phyloP scores from a whole-genome alignment of 192 early-diverging fungal species.

The Gaertneriomyces sp. region DNA sequence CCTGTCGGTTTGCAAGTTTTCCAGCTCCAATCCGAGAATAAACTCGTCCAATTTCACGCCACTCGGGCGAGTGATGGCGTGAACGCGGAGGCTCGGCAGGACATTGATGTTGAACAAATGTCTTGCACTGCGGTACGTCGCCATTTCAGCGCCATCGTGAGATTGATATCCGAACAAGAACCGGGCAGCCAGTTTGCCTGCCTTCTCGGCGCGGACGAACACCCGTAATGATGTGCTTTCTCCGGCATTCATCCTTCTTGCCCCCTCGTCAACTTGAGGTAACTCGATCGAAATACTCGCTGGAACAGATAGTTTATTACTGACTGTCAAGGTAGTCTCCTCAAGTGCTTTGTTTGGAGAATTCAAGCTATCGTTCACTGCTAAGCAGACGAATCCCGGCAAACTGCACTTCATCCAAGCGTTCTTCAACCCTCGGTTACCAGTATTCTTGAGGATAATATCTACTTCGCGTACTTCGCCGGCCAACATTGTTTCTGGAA shows the following conservation, averaged over 20 bases:
- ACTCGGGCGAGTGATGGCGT: constrained; percentile 88
- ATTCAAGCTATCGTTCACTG: constrained; percentile 43
- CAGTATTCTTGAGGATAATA: constrained; percentile 81
- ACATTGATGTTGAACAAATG: constrained; percentile 63
- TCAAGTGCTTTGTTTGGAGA: no score
- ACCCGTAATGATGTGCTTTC: constrained; percentile 69
- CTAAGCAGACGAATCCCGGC: constrained; percentile 71
- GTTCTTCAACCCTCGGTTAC: constrained; percentile 65
- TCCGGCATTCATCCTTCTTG: constrained; percentile 40
- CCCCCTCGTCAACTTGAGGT: not conserved
- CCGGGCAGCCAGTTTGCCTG: constrained; percentile 76
- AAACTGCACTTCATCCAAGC: constrained; percentile 79
- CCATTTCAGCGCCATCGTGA: constrained; percentile 50
- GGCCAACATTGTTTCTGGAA: constrained; percentile 74
- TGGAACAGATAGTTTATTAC: not conserved
- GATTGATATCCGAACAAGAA: constrained; percentile 82
- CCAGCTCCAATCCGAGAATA: constrained; percentile 87
- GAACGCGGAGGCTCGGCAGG: constrained; percentile 83
- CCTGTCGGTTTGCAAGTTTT: constrained; percentile 57
- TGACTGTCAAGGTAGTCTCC: no score
- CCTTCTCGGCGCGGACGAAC: constrained; percentile 88
- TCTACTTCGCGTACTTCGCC: constrained; percentile 75
- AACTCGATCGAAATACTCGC: not conserved
- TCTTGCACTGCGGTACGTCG: constrained; percentile 61
- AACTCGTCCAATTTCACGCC: constrained; percentile 73